phyloP scores from a whole-genome alignment of 176 grass and related monocot species.

The Zoysia pacifica region DNA sequence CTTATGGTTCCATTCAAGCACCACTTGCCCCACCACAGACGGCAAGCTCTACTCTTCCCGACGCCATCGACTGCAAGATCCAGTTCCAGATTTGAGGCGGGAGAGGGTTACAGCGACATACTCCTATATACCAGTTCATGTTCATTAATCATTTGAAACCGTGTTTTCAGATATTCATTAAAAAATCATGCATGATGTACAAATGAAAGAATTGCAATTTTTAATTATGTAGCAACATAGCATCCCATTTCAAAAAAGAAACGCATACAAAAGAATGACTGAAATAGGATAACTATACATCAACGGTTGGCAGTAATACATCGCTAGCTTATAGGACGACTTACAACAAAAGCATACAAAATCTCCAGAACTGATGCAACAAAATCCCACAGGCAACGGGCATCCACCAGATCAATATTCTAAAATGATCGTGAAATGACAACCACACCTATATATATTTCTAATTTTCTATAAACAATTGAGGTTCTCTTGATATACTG shows the following conservation, averaged over 20 bases:
- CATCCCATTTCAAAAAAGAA: too few relatives aligned
- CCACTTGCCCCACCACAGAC: too few relatives aligned
- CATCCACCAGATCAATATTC: slow-evolving; percentile 44
- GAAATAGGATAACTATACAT: slow-evolving; percentile 44
- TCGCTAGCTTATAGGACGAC: slow-evolving; percentile 34
- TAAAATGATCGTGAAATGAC: slow-evolving; percentile 41
- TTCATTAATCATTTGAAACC: too few relatives aligned
- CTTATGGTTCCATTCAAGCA: background rate
- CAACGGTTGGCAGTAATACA: slow-evolving; percentile 44
- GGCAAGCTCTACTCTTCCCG: too few relatives aligned
- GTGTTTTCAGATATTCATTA: background rate
- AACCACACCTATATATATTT: slow-evolving; percentile 51
- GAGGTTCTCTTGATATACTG: slow-evolving; percentile 46
- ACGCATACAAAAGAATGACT: slow-evolving; percentile 7
- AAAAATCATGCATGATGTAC: background rate
- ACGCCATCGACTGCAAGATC: too few relatives aligned
- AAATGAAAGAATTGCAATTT: slow-evolving; percentile 17
- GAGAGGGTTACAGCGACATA: too few relatives aligned
- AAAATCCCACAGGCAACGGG: slow-evolving; percentile 51
- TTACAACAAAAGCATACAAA: slow-evolving; percentile 38
- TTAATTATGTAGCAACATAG: background rate
- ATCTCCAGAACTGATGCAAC: slow-evolving; percentile 38
- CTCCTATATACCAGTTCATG: too few relatives aligned
- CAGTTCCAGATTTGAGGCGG: too few relatives aligned
- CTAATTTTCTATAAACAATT: slow-evolving; percentile 64